Conservation (phyloP, 1,284 basidiomycete genomes). For the Cryptococcus sp. region DNA sequence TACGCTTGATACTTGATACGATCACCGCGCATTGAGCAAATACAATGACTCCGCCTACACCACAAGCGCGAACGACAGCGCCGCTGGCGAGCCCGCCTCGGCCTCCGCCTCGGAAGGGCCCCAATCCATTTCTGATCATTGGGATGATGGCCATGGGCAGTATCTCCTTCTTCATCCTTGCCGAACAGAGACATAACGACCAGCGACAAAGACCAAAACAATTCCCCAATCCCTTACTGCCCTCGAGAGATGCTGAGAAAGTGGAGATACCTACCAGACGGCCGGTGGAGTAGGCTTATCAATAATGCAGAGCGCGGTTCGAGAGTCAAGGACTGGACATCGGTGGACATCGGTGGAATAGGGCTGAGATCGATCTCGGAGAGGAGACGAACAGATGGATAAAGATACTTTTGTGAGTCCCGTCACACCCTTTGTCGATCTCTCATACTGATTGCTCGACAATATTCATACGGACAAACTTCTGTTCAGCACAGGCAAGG, state of each 20-base stretch:
- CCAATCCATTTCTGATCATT: slow-evolving; percentile 42
- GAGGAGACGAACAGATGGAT: neutral
- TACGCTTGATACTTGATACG: neutral
- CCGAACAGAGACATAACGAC: slow-evolving; percentile 33
- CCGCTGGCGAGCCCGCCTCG: slow-evolving; percentile 6
- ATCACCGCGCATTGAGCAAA: neutral
- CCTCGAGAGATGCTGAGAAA: slow-evolving; percentile 27
- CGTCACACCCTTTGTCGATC: no score
- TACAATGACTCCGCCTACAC: slow-evolving; percentile 1
- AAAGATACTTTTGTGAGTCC: neutral
- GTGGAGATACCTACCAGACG: slow-evolving; percentile 28
- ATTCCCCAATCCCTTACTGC: slow-evolving; percentile 33
- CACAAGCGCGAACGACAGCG: neutral
- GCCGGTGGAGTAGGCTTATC: slow-evolving; percentile 21
- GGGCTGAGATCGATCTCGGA: neutral
- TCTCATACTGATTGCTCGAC: no score
- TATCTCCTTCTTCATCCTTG: slow-evolving; percentile 36
- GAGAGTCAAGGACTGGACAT: neutral
- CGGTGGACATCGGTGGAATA: neutral
- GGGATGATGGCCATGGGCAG: slow-evolving; percentile 38
- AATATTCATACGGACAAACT: no score
- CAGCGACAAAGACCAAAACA: slow-evolving; percentile 19
- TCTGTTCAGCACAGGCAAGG: no score
- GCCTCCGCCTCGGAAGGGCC: slow-evolving; percentile 32
- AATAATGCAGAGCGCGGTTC: neutral